A percentile compares a stretch with the other conserved stretches of the same genome.
These are phyloP conservation scores for Raddia guianensis DNA, from an alignment of 176 grass and related monocot species.

Conservation along the genomic window DNA sequence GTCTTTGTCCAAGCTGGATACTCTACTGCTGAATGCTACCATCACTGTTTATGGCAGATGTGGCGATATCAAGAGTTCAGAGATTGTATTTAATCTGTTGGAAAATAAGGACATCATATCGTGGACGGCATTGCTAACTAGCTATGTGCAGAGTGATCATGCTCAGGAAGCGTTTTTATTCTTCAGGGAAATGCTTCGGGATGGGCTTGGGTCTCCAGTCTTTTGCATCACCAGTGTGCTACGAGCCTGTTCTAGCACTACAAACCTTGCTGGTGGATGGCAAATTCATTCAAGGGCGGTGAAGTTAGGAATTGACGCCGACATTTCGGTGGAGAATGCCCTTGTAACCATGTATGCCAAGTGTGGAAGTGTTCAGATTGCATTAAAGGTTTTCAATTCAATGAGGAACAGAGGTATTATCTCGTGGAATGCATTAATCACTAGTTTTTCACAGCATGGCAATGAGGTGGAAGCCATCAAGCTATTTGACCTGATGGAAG, in stretches of 20 bases:
- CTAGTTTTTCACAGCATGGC: constrained; percentile 67
- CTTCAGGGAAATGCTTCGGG: constrained; percentile 58
- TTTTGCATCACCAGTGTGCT: constrained; percentile 64
- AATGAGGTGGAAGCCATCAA: constrained; percentile 57
- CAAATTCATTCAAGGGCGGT: constrained; percentile 59
- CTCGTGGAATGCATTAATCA: constrained; percentile 73
- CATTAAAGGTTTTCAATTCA: constrained; percentile 53
- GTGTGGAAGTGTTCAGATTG: constrained; percentile 52
- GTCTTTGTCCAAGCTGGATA: constrained; percentile 47
- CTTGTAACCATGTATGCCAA: constrained; percentile 70
- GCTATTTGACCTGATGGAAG: constrained; percentile 64
- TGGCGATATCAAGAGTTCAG: constrained; percentile 44
- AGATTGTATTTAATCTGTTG: constrained; percentile 50
- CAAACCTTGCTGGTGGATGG: constrained; percentile 44
- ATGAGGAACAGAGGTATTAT: constrained; percentile 56
- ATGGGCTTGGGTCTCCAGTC: constrained; percentile 49
- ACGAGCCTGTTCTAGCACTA: constrained; percentile 53
- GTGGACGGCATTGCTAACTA: constrained; percentile 73
- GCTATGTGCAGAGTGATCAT: constrained; percentile 59
- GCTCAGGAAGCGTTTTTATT: constrained; percentile 51
- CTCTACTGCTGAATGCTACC: constrained; percentile 57
- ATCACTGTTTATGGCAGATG: constrained; percentile 74
- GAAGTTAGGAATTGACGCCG: constrained; percentile 54
- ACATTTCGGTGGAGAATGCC: constrained; percentile 64
- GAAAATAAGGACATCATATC: constrained; percentile 63